Evolutionary conservation across 345 rosid genomes (phyloP), one percentile per base, ranked within the genome.

Genomic region (Tarenaya hassleriana): DNA sequence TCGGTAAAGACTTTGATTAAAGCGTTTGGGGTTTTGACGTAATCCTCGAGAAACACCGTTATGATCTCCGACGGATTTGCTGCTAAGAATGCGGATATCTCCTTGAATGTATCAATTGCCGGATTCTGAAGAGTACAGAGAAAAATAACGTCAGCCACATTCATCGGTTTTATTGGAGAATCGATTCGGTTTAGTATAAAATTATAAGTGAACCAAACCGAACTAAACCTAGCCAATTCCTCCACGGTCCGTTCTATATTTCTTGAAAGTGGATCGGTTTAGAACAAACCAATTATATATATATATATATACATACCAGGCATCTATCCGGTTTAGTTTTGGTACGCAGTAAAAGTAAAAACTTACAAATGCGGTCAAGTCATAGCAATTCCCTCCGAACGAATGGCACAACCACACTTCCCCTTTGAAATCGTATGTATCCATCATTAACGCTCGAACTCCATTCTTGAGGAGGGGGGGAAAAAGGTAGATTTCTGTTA

Each of bases 391-490:
- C 42, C 64, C 38, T 1, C 65, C 45, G 40, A 77, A 64, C 1
- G 86, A 79, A 71, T 83, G 90, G 16, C 90, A 82, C 40, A 77
- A 47, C 90, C 86, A 79, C 7, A 82, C 67, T 18, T 75, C 86
- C 44, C 62, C 81, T 24, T 58, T 33, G 41, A 77, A 82, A 66
- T 82, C 90, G 29, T 82, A 79, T 0, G 76, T 67, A 56, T 79
- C 83, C 39, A 82, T 69, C 90, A 79, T 77, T 59, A 82, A 65
- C 15, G 72, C 83, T 67, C 83, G 73, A 61, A 67, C 86, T 56
- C 86, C 86, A 51, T 75, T 79, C 86, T 24, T 82, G 62, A n/a
- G n/a, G n/a, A n/a, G n/a, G n/a, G n/a, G n/a, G n/a, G n/a, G n/a
- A n/a, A 52, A 44, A 8, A 37, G 11, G 21, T 13, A 34, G 16